Conservation (phyloP, 2,329 filamentous ascomycete genomes). For the Aureobasidium sp. region DNA sequence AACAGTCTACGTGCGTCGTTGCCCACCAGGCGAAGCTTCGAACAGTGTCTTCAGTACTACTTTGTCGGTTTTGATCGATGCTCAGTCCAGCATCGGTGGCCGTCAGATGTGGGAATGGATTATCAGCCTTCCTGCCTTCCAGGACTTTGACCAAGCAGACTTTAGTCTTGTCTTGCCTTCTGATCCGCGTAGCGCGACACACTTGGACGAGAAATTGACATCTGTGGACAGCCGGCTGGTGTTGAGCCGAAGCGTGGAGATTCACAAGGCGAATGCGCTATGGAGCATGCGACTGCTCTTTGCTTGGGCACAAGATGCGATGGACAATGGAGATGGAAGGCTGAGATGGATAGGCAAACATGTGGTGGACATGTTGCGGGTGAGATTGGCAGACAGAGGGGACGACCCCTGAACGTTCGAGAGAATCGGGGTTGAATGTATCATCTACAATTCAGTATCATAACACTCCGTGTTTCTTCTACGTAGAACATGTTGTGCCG, state of each 20-base stretch:
- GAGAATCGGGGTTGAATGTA: background rate
- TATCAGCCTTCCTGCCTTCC: constrained; percentile 52
- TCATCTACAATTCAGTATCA: background rate
- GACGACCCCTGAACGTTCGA: background rate
- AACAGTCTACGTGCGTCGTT: constrained; percentile 63
- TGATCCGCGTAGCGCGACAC: constrained; percentile 34
- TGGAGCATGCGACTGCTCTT: constrained; percentile 58
- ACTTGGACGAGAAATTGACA: constrained; percentile 48
- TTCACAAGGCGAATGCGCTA: constrained; percentile 47
- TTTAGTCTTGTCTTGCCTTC: constrained; percentile 36
- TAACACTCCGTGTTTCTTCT: background rate
- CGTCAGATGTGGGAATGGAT: constrained; percentile 61
- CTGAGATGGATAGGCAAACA: constrained; percentile 49
- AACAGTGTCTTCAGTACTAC: constrained; percentile 58
- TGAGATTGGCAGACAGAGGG: constrained; percentile 38
- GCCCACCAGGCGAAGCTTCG: constrained; percentile 47
- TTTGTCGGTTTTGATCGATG: constrained; percentile 62
- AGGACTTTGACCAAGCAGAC: constrained; percentile 55
- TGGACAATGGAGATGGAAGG: constrained; percentile 28
- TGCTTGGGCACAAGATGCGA: constrained; percentile 51
- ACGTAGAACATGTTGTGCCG: background rate
- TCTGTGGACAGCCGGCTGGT: constrained; percentile 65
- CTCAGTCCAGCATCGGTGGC: constrained; percentile 31
- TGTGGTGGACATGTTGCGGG: constrained; percentile 47
- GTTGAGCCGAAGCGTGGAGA: constrained; percentile 36